Conservation (phyloP, 2,329 filamentous ascomycete genomes). For the Trichoderma koningii region DNA sequence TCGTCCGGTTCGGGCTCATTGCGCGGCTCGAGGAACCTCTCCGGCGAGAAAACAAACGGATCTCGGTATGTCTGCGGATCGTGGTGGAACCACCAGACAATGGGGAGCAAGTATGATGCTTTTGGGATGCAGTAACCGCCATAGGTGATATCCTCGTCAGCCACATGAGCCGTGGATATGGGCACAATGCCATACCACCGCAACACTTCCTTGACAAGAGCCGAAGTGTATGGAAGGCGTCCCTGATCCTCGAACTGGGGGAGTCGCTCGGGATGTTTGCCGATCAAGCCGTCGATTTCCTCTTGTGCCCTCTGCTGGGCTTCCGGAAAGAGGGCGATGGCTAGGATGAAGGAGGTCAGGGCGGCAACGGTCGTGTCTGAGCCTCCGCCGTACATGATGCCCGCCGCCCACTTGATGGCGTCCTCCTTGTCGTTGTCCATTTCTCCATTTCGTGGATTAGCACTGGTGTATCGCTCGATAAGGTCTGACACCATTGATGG, state of each 20-base stretch:
- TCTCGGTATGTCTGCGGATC: constrained; percentile 15
- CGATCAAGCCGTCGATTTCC: constrained; percentile 29
- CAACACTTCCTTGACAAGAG: constrained; percentile 33
- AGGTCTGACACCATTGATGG: constrained; percentile 14
- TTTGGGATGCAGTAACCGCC: constrained; percentile 20
- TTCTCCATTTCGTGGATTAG: not conserved
- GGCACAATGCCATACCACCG: constrained; percentile 29
- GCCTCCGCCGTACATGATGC: constrained; percentile 18
- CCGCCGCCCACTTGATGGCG: constrained; percentile 2
- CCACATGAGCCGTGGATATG: not conserved
- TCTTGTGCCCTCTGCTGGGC: constrained; percentile 28
- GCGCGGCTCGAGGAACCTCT: constrained; percentile 24
- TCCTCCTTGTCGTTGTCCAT: not conserved
- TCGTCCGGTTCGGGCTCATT: constrained; percentile 24
- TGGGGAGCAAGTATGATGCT: constrained; percentile 1
- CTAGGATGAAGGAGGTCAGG: constrained; percentile 12
- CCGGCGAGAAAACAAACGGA: constrained; percentile 9
- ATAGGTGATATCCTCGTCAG: constrained; percentile 1
- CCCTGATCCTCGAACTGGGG: constrained; percentile 29
- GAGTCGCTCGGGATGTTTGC: constrained; percentile 29
- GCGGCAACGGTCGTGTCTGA: constrained; percentile 23
- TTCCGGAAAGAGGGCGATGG: constrained; percentile 26
- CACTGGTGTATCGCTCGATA: not conserved
- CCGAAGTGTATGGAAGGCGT: constrained; percentile 33
- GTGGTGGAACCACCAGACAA: constrained; percentile 14